Evolutionary conservation across 2,329 filamentous ascomycete genomes (phyloP), one percentile per base, ranked within the genome.

Genomic region (Ophiostoma quercus): DNA sequence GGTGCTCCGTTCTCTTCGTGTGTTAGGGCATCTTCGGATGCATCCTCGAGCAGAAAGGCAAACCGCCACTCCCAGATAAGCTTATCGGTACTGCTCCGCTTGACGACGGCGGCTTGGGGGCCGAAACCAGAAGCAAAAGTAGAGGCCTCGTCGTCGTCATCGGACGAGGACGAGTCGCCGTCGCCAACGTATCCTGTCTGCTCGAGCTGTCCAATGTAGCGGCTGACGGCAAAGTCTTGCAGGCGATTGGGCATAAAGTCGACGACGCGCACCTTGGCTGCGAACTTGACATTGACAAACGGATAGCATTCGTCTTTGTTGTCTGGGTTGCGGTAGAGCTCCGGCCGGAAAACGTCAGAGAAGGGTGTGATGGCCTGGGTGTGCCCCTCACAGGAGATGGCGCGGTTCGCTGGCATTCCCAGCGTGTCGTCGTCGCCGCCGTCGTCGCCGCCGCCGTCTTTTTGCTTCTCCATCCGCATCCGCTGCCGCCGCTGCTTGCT

Each of bases 1-100:
- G 34, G 6, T 22, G 11, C 71, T 34, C 69, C 73, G 16, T 47
- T n/a, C 16, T n/a, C 19, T 47, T 47, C 43, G 6, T 19, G 11
- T 7, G 6, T 19, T 16, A 47, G 16, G 43, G 43, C 43, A n/a
- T 75, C 77, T 4, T 0, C 85, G 87, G 74, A 93, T 0, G 85
- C 88, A 73, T 94, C 91, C 78, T 96, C 91, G 0, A 97, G 85
- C 14, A 90, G 83, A 32, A 98, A 83, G 29, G 86, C 87, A 78
- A 97, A 97, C 16, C 86, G 85, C 94, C 94, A 97, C 77, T 95
- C 88, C 91, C 92, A 97, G 8, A 77, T 75, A 14, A 73, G 76
- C 6, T 73, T 51, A n/a, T 73, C 75, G 1, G 71, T 63, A n/a
- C 75, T 75, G 65, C 19, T 71, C 34, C 63, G 62, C 62, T 32